Percentiles rank a stretch among this genome's conserved stretches.
These are phyloP conservation scores for Exsudoporus frostii DNA, from an alignment of 768 basidiomycete genomes.

Conservation along the genomic window DNA sequence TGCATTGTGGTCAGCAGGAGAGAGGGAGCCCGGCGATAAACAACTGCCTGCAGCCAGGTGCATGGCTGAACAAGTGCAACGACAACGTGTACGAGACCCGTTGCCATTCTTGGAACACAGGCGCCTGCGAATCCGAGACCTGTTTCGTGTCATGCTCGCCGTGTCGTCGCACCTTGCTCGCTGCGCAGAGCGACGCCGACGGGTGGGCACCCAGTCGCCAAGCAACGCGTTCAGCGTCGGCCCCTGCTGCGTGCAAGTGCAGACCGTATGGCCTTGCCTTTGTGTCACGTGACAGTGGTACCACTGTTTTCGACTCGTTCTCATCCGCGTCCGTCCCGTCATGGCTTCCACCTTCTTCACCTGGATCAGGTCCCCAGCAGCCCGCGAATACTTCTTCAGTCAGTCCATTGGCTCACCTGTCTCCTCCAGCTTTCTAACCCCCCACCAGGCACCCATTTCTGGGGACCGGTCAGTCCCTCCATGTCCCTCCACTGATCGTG, in stretches of 20 bases:
- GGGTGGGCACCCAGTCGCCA: background rate
- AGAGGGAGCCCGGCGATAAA: conserved; percentile 10
- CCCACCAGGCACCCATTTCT: conserved; percentile 86
- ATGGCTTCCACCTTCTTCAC: conserved; percentile 86
- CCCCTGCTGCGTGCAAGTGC: background rate
- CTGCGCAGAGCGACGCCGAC: background rate
- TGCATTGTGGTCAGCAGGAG: conserved; percentile 26
- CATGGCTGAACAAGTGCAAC: conserved; percentile 19
- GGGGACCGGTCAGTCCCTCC: conserved; percentile 80
- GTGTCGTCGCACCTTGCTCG: background rate
- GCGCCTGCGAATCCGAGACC: background rate
- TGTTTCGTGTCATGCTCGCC: background rate
- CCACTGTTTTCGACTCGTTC: background rate
- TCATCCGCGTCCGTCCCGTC: conserved; percentile 4
- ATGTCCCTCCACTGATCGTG: background rate
- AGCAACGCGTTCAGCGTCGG: background rate
- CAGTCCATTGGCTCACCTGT: conserved; percentile 31
- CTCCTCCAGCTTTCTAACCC: conserved; percentile 15
- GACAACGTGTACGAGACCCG: conserved; percentile 25
- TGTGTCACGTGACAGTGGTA: conserved; percentile 12
- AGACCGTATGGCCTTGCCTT: background rate
- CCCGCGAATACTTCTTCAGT: conserved; percentile 95
- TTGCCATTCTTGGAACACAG: conserved; percentile 34
- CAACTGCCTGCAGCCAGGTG: conserved; percentile 12
- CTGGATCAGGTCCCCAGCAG: conserved; percentile 91